Evolutionary conservation across 2,329 filamentous ascomycete genomes (phyloP).

Genomic region (Phialophora verrucosa): DNA sequence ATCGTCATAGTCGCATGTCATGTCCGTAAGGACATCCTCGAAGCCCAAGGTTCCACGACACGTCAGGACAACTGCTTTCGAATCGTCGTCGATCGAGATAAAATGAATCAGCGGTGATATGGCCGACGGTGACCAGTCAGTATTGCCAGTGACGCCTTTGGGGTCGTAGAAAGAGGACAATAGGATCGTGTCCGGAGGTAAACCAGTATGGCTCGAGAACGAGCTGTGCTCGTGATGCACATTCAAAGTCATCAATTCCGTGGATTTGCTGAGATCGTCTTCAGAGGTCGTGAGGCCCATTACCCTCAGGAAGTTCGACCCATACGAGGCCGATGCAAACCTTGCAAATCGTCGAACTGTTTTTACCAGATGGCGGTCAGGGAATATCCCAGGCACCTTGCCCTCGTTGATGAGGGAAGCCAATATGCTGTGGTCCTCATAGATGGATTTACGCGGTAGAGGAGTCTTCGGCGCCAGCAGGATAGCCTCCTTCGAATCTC

Average conservation of each 20-base stretch:
- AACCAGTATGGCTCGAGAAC: slow-evolving; percentile 52
- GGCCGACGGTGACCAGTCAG: slow-evolving; percentile 59
- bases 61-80: slow-evolving; percentile 73
- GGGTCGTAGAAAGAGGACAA: slow-evolving; percentile 74
- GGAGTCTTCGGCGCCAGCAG: slow-evolving; percentile 47
- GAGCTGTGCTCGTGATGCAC: slow-evolving; percentile 53
- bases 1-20: slow-evolving; percentile 75
- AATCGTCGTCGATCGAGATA: slow-evolving; percentile 72
- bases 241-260: slow-evolving; percentile 42
- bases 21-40: slow-evolving; percentile 74
- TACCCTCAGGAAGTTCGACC: slow-evolving; percentile 53
- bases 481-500: slow-evolving; percentile 51
- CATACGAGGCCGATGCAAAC: slow-evolving; percentile 56
- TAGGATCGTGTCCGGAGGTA: slow-evolving; percentile 57
- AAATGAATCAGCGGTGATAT: slow-evolving; percentile 73
- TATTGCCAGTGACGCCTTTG: slow-evolving; percentile 67
- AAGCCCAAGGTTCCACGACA: slow-evolving; percentile 75
- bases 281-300: slow-evolving; percentile 48
- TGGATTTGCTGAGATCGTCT: slow-evolving; percentile 42
- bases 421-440: slow-evolving; percentile 53
- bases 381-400: slow-evolving; percentile 53
- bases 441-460: slow-evolving; percentile 51
- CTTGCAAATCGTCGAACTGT: slow-evolving; percentile 55
- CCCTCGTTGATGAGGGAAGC: slow-evolving; percentile 52
- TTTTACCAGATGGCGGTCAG: slow-evolving; percentile 52